Evolutionary conservation across 139 green algal genomes (phyloP).

Genomic region (Microglena sp.): DNA sequence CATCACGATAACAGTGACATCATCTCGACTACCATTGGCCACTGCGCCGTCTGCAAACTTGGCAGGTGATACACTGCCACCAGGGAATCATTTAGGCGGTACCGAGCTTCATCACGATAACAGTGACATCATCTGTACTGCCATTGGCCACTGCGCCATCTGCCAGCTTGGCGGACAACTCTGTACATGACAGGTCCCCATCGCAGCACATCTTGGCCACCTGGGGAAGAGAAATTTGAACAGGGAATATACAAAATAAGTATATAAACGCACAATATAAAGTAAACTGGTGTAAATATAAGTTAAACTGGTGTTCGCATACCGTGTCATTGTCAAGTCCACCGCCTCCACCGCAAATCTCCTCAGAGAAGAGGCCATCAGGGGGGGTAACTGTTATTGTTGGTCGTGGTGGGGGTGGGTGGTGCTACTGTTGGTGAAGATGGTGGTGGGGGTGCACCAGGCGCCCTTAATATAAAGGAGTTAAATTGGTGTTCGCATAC

Average conservation of each 20-base stretch:
- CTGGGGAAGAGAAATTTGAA: not conserved
- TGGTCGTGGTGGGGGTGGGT: too few relatives aligned
- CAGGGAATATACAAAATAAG: not conserved
- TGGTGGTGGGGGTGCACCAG: not conserved
- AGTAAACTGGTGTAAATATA: not conserved
- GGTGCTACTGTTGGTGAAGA: not conserved
- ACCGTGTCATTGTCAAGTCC: not conserved
- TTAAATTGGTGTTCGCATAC: too few relatives aligned
- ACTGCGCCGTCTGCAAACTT: slow-evolving; percentile 39
- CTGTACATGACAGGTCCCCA: not conserved
- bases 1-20: slow-evolving; percentile 32
- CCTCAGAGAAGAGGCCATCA: too few relatives aligned
- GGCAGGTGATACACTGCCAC: too few relatives aligned
- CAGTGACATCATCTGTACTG: slow-evolving; percentile 32
- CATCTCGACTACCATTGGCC: slow-evolving; percentile 35
- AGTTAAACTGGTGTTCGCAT: not conserved
- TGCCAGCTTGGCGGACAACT: slow-evolving; percentile 29
- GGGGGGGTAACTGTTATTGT: too few relatives aligned
- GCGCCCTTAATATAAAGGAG: slow-evolving; percentile 24
- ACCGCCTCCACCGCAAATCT: not conserved
- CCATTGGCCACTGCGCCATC: slow-evolving; percentile 38
- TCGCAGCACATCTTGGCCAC: not conserved
- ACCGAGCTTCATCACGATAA: slow-evolving; percentile 26
- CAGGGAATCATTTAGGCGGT: too few relatives aligned
- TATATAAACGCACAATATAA: not conserved